A percentile compares a stretch with the other conserved stretches of the same genome.
phyloP scores from a whole-genome alignment of 2,329 filamentous ascomycete genomes.

The Colletotrichum truncatum region DNA sequence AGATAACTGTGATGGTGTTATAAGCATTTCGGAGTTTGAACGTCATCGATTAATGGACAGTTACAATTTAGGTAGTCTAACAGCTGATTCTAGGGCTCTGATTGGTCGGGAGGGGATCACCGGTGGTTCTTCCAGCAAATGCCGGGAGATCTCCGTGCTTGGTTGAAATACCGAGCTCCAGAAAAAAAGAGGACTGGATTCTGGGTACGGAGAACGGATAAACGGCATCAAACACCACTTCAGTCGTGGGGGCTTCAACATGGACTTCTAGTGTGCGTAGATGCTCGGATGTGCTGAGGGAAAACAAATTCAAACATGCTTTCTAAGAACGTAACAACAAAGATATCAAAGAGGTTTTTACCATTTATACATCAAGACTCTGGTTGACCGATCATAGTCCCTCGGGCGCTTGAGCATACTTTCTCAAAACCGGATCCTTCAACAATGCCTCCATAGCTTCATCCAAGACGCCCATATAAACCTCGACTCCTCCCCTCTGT shows the following conservation, averaged over 20 bases:
- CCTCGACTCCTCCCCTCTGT: slow-evolving; percentile 43
- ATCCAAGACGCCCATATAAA: slow-evolving; percentile 43
- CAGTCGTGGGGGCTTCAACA: background rate
- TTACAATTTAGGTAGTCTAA: background rate
- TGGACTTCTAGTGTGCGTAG: background rate
- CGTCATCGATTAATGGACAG: slow-evolving; percentile 16
- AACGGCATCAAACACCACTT: background rate
- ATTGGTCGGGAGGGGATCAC: background rate
- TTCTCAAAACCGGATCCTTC: slow-evolving; percentile 37
- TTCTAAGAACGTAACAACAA: too few relatives aligned
- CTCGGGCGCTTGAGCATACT: slow-evolving; percentile 4
- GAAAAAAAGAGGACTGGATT: background rate
- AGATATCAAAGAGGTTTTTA: too few relatives aligned
- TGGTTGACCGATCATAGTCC: background rate
- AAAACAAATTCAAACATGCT: background rate
- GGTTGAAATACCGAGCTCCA: background rate
- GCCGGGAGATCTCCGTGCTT: slow-evolving; percentile 26
- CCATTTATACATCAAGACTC: too few relatives aligned
- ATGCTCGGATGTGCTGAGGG: too few relatives aligned
- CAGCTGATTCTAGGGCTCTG: background rate
- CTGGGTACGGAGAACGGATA: background rate
- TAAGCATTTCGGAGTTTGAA: slow-evolving; percentile 6
- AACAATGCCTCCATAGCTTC: slow-evolving; percentile 38
- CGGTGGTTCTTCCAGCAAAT: background rate
- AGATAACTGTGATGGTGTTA: background rate